Evolutionary conservation across 1,139 yeast species (phyloP), one percentile per base, ranked within the genome.

Genomic region (Kurtzmaniella quercitrusa): DNA sequence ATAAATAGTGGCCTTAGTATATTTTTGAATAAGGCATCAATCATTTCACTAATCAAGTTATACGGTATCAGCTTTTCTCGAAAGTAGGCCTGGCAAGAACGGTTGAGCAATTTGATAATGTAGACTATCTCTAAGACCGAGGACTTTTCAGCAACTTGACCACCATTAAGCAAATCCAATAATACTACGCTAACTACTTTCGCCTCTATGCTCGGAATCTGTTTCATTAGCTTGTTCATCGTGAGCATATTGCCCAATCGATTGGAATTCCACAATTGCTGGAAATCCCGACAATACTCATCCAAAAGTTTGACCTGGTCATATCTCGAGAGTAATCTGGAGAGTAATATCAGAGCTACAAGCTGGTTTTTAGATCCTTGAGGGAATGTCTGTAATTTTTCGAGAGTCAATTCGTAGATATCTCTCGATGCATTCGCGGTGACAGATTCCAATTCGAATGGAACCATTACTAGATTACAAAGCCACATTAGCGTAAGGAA

Each of bases 401-500:
- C 38, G 16, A 51, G 21, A 2, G 75, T 72, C 8, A 73, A 50
- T 0, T 52, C 41, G 44, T 66, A 71, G 0, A 86, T 53, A 7
- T 61, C 44, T 0, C 50, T 43, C 1, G 72, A 64, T 11, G 79
- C 50, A 4, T 60, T 57, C 0, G 52, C 49, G 12, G 65, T 66
- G 38, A 84, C 64, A 0, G 65, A 56, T 1, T 59, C 62, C 38
- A 90, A 65, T 2, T 76, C 72, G 56, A 90, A 90, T 0, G 98
- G 97, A 0, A 82, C 81, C 31, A 86, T 63, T 0, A 81, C 76
- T 16, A 89, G 63, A 24, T 83, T 79, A 1, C 85, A 75, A 14
- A 88, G 66, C 96, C 96, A 90, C 7, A 86, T 65, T n/a, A 89
- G 62, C 38, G 82, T 59, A 3, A 82, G 60, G 52, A 79, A 87